These are phyloP conservation scores for Taiozyma onychis DNA, from an alignment of 1,139 yeast genomes.

Conservation along the genomic window DNA sequence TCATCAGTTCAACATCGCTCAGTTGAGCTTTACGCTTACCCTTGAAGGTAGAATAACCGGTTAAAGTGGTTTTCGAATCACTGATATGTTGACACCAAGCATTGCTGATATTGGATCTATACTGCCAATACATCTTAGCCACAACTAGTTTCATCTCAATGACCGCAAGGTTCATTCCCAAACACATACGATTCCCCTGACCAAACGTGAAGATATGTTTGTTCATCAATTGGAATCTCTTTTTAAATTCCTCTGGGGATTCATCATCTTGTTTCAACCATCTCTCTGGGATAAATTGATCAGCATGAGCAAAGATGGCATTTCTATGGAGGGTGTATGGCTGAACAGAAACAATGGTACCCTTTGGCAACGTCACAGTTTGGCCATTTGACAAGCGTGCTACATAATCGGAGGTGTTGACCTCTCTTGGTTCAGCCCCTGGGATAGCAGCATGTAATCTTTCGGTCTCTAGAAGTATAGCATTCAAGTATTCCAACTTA, in stretches of 20 bases:
- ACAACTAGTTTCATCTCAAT: constrained; percentile 59
- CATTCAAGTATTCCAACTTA: constrained; percentile 47
- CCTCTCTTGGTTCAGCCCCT: constrained; percentile 64
- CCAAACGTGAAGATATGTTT: constrained; percentile 65
- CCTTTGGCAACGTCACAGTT: constrained; percentile 39
- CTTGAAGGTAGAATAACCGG: constrained; percentile 6
- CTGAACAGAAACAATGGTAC: constrained; percentile 56
- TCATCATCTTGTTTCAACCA: constrained; percentile 45
- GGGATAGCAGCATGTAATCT: constrained; percentile 70
- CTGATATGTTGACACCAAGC: constrained; percentile 37
- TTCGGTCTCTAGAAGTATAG: constrained; percentile 51
- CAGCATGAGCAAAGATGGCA: constrained; percentile 40
- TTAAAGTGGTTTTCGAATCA: constrained; percentile 17
- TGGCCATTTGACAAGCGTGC: constrained; percentile 23
- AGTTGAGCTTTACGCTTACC: constrained; percentile 21
- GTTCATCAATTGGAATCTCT: constrained; percentile 41
- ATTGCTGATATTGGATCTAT: constrained; percentile 31
- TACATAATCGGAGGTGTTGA: constrained; percentile 23
- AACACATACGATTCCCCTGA: constrained; percentile 69
- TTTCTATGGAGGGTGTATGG: constrained; percentile 60
- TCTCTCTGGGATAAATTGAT: constrained; percentile 51
- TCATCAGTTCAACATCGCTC: constrained; percentile 43
- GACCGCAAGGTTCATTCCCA: constrained; percentile 64
- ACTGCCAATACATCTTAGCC: constrained; percentile 50
- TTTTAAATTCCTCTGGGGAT: constrained; percentile 29